These are phyloP conservation scores for Podospora pseudocomata DNA, from an alignment of 495 filamentous ascomycete genomes.

Conservation along the genomic window DNA sequence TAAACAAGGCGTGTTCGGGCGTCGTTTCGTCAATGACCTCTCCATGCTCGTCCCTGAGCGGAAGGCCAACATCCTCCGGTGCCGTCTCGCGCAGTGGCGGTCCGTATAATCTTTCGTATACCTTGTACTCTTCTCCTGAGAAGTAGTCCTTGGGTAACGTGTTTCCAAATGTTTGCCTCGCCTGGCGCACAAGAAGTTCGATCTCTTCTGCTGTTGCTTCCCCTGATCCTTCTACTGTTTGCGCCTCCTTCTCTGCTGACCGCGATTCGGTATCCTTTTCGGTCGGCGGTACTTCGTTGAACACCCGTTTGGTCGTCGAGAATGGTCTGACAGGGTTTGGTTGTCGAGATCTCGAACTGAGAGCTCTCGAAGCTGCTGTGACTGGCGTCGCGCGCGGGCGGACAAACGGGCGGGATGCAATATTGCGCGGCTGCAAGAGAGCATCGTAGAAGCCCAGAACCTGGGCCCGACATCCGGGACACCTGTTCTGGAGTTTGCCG, in stretches of 20 bases:
- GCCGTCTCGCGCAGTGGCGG: slow-evolving; percentile 54
- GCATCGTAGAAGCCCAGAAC: slow-evolving; percentile 45
- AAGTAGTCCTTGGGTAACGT: slow-evolving; percentile 71
- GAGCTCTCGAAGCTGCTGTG: slow-evolving; percentile 15
- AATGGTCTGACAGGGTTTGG: slow-evolving; percentile 34
- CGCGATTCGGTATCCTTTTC: slow-evolving; percentile 12
- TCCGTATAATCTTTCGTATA: slow-evolving; percentile 83
- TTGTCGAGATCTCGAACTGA: slow-evolving; percentile 12
- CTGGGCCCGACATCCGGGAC: slow-evolving; percentile 48
- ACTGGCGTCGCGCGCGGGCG: slow-evolving; percentile 16
- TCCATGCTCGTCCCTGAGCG: slow-evolving; percentile 27
- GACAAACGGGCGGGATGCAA: slow-evolving; percentile 21
- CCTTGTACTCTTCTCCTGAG: slow-evolving; percentile 60
- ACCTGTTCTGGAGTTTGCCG: slow-evolving; percentile 42
- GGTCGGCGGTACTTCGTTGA: slow-evolving; percentile 21
- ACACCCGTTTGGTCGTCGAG: slow-evolving; percentile 32
- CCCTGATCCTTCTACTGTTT: background rate
- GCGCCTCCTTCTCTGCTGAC: background rate
- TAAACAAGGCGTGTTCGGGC: slow-evolving; percentile 39
- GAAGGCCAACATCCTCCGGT: slow-evolving; percentile 55
- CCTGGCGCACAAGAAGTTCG: slow-evolving; percentile 63
- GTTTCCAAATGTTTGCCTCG: slow-evolving; percentile 72
- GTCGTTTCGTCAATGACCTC: slow-evolving; percentile 21
- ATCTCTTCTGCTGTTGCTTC: slow-evolving; percentile 32
- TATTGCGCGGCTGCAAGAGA: slow-evolving; percentile 28